Evolutionary conservation across 495 filamentous ascomycete species (phyloP).

Genomic region (Penicillium steckii): DNA sequence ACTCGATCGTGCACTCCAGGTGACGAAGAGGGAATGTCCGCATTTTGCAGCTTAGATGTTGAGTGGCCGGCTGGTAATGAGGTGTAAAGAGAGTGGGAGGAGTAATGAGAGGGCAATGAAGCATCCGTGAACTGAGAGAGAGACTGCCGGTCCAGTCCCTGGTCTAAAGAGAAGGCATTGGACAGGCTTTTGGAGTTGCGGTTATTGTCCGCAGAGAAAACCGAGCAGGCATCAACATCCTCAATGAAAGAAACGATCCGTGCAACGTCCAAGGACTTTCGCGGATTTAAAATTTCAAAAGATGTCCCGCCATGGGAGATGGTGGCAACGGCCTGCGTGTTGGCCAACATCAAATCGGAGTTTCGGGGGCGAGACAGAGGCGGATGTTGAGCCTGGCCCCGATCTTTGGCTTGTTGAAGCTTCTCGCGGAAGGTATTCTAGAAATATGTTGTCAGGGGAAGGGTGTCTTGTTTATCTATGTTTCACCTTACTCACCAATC

Average conservation of each 20-base stretch:
- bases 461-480: slow-evolving; percentile 10
- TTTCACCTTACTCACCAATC: slow-evolving; percentile 29
- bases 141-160: slow-evolving; percentile 21
- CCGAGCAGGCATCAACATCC: slow-evolving; percentile 33
- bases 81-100: slow-evolving; percentile 21
- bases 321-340: slow-evolving; percentile 28
- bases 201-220: slow-evolving; percentile 18
- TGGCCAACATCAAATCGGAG: slow-evolving; percentile 35
- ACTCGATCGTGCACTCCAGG: slow-evolving; percentile 21
- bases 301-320: slow-evolving; percentile 41
- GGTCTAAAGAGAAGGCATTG: slow-evolving; percentile 16
- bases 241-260: slow-evolving; percentile 46
- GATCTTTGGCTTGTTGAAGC: slow-evolving; percentile 26
- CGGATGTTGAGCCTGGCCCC: slow-evolving; percentile 14
- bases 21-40: slow-evolving; percentile 22
- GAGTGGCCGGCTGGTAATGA: slow-evolving; percentile 8
- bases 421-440: slow-evolving; percentile 46
- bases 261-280: slow-evolving; percentile 38
- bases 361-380: slow-evolving; percentile 15
- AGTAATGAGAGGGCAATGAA: slow-evolving; percentile 28
- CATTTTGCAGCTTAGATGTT: slow-evolving; percentile 16
- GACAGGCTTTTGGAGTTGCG: slow-evolving; percentile 27
- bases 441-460: slow-evolving; percentile 7
- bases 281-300: slow-evolving; percentile 48
- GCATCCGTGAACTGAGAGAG: slow-evolving; percentile 30